Percentiles rank a stretch among this genome's conserved stretches.
Conservation (phyloP, 805 yeast genomes). For the Kuraishia piskuri region DNA sequence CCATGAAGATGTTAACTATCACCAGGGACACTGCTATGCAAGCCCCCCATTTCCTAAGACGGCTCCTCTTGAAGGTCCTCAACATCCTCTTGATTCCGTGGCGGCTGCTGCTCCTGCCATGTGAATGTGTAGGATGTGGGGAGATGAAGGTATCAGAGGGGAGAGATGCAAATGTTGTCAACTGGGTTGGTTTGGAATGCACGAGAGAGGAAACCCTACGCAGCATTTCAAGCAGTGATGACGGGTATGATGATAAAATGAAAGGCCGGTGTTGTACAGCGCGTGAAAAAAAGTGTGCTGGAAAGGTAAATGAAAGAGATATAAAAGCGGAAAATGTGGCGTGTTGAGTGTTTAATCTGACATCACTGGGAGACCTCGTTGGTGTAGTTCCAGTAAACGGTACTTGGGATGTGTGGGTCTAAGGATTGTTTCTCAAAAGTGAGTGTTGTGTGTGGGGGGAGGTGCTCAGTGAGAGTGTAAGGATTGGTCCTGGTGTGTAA, state of each 20-base stretch:
- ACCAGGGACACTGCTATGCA: background rate
- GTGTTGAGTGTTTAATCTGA: background rate
- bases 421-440: too few species aligned
- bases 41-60: background rate
- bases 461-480: too few species aligned
- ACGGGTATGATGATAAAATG: background rate
- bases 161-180: background rate
- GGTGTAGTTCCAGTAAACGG: background rate
- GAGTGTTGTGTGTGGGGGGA: too few species aligned
- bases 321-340: background rate
- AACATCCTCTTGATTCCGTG: background rate
- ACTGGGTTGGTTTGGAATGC: background rate
- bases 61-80: background rate
- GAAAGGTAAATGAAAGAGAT: background rate
- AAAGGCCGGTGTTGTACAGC: background rate
- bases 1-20: background rate
- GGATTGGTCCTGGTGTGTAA: too few species aligned
- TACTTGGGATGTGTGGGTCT: too few species aligned
- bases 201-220: background rate
- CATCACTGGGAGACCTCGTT: background rate
- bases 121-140: background rate
- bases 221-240: background rate
- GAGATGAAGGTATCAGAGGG: background rate
- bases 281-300: background rate
- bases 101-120: background rate